Evolutionary conservation across 73 alveolate species (phyloP).

Genomic region (Stentor coeruleus): DNA sequence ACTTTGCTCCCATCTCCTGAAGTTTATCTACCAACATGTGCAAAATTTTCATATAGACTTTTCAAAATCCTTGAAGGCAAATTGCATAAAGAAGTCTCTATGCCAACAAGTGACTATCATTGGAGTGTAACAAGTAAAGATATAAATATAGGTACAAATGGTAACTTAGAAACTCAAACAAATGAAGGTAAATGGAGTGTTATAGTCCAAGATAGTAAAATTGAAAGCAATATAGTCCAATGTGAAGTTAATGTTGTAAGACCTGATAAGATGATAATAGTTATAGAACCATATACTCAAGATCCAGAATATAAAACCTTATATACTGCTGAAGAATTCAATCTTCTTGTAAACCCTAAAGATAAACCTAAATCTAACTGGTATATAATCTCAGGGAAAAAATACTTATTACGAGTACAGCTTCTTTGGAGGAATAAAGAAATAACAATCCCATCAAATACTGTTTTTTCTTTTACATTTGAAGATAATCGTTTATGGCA

Average conservation of each 20-base stretch:
- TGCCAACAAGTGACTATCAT: conserved; percentile 40
- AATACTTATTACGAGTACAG: not conserved
- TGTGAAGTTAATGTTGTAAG: conserved; percentile 40
- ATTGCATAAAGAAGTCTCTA: conserved; percentile 14
- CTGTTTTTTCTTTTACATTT: not conserved
- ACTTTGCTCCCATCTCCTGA: conserved; percentile 58
- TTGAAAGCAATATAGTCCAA: conserved; percentile 49
- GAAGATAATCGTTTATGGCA: not conserved
- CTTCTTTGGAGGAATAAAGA: conserved; percentile 15
- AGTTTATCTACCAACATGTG: conserved; percentile 52
- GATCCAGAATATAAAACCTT: not conserved
- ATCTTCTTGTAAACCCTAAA: conserved; percentile 11
- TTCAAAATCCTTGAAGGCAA: conserved; percentile 29
- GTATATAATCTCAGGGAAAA: conserved; percentile 18
- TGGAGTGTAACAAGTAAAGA: conserved; percentile 32
- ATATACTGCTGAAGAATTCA: conserved; percentile 14
- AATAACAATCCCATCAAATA: conserved; percentile 10
- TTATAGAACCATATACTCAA: not conserved
- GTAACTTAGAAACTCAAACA: conserved; percentile 38
- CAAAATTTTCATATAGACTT: conserved; percentile 58
- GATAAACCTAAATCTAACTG: conserved; percentile 6
- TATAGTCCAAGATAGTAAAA: conserved; percentile 35
- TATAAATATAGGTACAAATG: conserved; percentile 33
- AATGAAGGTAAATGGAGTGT: conserved; percentile 34
- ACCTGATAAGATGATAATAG: conserved; percentile 45